phyloP scores from a whole-genome alignment of 345 rosid species.

The Acer yangbiense region DNA sequence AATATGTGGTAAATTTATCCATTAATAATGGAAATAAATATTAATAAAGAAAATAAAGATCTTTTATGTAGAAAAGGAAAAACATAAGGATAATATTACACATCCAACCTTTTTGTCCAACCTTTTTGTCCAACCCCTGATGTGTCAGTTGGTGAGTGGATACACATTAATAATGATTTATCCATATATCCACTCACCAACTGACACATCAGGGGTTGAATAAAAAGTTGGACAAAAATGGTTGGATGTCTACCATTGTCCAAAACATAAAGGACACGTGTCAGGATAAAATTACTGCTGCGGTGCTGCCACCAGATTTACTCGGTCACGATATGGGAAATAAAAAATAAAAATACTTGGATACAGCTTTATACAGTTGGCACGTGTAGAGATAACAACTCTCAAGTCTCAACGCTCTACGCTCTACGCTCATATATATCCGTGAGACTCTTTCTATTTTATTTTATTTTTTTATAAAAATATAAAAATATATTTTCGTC shows the following conservation, averaged over 20 bases:
- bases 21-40: not conserved
- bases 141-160: no score
- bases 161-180: no score
- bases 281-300: not conserved
- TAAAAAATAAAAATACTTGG: not conserved
- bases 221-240: no score
- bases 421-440: not conserved
- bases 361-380: constrained; percentile 6
- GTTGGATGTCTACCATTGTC: no score
- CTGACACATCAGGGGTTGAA: no score
- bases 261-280: not conserved
- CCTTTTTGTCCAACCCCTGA: no score
- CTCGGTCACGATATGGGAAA: constrained; percentile 16
- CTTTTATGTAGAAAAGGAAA: not conserved
- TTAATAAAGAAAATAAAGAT: not conserved
- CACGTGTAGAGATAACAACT: constrained; percentile 18
- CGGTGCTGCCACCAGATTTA: constrained; percentile 1
- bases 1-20: not conserved
- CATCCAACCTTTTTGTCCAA: no score
- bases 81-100: no score
- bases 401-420: not conserved
- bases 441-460: constrained; percentile 14
- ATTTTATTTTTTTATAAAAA: not conserved
- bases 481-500: not conserved
- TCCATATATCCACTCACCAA: no score